Evolutionary conservation across 192 early-diverging fungal species (phyloP).

Genomic region (Coemansia sp.): DNA sequence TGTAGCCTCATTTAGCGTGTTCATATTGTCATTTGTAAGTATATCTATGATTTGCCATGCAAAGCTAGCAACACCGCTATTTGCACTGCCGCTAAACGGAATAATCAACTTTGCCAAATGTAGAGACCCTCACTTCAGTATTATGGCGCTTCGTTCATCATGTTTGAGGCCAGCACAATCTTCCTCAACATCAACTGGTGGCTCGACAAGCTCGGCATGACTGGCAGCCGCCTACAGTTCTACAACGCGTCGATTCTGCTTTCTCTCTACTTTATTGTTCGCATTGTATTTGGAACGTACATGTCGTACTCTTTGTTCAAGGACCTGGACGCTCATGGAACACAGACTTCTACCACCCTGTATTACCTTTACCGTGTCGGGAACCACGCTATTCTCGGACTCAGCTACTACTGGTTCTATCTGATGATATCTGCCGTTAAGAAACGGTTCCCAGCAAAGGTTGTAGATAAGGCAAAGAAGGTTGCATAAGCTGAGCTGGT

Average conservation of each 20-base stretch:
- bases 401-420: conserved; percentile 58
- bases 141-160: conserved; percentile 82
- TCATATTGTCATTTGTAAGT: conserved; percentile 60
- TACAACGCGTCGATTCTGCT: conserved; percentile 84
- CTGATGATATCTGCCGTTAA: conserved; percentile 44
- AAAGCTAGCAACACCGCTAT: too few relatives aligned
- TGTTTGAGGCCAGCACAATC: conserved; percentile 89
- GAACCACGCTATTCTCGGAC: conserved; percentile 31
- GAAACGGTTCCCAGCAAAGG: conserved; percentile 37
- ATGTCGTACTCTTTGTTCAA: conserved; percentile 64
- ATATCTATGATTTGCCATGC: conserved; percentile 19
- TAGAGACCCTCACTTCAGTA: conserved; percentile 82
- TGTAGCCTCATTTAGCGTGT: conserved; percentile 72
- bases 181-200: conserved; percentile 92
- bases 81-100: too few relatives aligned
- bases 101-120: not conserved
- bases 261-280: conserved; percentile 67
- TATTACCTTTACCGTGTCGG: conserved; percentile 53
- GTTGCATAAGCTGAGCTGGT: conserved; percentile 3
- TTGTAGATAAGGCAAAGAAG: conserved; percentile 12
- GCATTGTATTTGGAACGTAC: conserved; percentile 75
- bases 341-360: conserved; percentile 23
- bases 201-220: conserved; percentile 84
- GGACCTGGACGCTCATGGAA: conserved; percentile 39
- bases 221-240: conserved; percentile 73